Evolutionary conservation across 352 stramenopile genomes (phyloP), one percentile per base, ranked within the genome.

Genomic region (Phytopythium vexans): DNA sequence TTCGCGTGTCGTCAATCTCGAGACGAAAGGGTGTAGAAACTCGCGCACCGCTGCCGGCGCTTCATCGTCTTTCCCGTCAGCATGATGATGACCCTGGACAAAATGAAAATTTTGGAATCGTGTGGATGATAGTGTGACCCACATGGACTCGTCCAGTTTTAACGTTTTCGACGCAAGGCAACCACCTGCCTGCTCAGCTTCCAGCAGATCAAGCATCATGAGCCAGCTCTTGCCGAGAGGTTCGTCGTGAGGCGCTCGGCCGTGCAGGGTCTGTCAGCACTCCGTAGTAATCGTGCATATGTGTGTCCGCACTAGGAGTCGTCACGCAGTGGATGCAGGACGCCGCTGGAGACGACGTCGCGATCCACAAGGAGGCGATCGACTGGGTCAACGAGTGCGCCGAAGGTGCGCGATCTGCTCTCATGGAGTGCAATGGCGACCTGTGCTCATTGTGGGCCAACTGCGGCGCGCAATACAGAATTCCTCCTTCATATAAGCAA

Each of bases 371-470:
- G 45, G 75, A 88, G 68, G 81, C 77, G 33, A 49, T 87, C 33
- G 80, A 88, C 45, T 88, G 77, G 77, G 63, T 82, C 39, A 77
- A 61, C 44, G 77, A 90, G 52, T 82, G 75, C 52, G 68, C 77
- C 16, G 53, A 60, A 43, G 74, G 80, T 87, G 10, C 8, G 40
- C 36, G 27, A 16, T 8, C 6, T 3, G 41, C 16, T 21, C 40
- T 45, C 21, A 15, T 16, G 14, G 21, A 6, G 27, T 27, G 15
- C 6, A 50, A 35, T n/a, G 5, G 21, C 8, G 4, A 52, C 15
- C 6, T 55, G 27, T 21, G 21, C 16, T 32, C n/a, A 6, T 14
- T 33, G 1, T 35, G 14, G 11, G 12, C 15, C 35, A 10, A 21
- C 8, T 14, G 11, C 27, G 6, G 8, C 14, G 21, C 21, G 1